phyloP scores from a whole-genome alignment of 2,329 filamentous ascomycete species.

The Phialophora chinensis region DNA sequence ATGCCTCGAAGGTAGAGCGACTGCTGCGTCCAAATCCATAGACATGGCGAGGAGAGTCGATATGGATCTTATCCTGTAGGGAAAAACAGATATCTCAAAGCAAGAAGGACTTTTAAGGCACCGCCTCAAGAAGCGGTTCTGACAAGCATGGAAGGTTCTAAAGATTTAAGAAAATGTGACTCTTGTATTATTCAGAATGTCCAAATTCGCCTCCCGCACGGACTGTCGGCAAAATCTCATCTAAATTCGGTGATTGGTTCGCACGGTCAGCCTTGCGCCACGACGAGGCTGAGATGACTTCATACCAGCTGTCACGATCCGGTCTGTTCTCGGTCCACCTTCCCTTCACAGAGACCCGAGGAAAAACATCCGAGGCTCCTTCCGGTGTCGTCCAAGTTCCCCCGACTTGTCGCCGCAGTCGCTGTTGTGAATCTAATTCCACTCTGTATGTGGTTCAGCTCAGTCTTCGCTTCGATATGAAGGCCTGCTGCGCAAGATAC shows the following conservation, averaged over 20 bases:
- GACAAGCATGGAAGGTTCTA: background rate
- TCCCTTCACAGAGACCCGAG: background rate
- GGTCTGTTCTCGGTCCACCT: background rate
- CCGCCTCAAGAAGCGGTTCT: background rate
- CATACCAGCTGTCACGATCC: background rate
- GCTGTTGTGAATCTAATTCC: background rate
- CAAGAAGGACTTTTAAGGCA: background rate
- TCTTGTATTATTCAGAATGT: conserved; percentile 26
- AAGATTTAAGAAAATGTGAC: conserved; percentile 20
- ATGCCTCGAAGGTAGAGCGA: conserved; percentile 47
- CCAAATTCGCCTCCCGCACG: conserved; percentile 25
- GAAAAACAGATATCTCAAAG: background rate
- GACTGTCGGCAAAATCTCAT: too few species aligned
- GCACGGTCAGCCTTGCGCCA: too few species aligned
- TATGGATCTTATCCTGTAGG: background rate
- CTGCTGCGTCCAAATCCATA: conserved; percentile 65
- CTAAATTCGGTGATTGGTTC: too few species aligned
- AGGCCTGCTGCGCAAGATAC: conserved; percentile 39
- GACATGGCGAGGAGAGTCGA: conserved; percentile 50
- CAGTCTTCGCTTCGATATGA: conserved; percentile 33
- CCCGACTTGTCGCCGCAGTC: background rate
- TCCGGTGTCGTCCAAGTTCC: background rate
- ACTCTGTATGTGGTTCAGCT: conserved; percentile 8
- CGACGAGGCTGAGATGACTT: background rate
- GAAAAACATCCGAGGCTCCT: conserved; percentile 15